Evolutionary conservation across 768 basidiomycete genomes (phyloP).

Genomic region (Amanita exitialis): DNA sequence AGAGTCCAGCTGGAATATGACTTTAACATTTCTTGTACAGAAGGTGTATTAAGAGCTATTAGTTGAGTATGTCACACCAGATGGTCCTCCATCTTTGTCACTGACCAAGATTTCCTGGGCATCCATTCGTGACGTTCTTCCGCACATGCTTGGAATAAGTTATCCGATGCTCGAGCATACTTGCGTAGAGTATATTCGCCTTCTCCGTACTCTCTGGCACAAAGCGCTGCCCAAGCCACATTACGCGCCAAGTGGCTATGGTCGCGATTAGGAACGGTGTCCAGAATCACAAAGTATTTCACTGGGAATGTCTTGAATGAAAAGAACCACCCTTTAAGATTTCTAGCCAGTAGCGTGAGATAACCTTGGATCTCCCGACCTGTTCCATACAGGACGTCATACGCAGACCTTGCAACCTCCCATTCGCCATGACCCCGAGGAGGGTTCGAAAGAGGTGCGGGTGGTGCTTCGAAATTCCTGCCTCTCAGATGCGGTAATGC

Average conservation of each 20-base stretch:
- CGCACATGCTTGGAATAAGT: constrained; percentile 9
- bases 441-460: neutral
- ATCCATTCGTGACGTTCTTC: constrained; percentile 3
- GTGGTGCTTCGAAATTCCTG: neutral
- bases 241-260: constrained; percentile 9
- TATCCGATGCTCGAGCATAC: constrained; percentile 7
- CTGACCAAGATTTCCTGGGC: neutral
- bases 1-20: too few relatives aligned
- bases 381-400: neutral
- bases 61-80: too few relatives aligned
- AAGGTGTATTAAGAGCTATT: too few relatives aligned
- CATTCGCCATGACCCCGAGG: neutral
- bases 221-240: constrained; percentile 20
- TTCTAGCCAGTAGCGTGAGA: neutral
- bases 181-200: constrained; percentile 9
- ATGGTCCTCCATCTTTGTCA: neutral
- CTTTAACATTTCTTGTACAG: too few relatives aligned
- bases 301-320: constrained; percentile 20
- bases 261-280: constrained; percentile 11
- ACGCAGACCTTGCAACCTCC: neutral
- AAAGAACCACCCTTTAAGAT: constrained; percentile 15
- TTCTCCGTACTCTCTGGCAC: constrained; percentile 15
- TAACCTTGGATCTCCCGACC: neutral
- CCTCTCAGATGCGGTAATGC: neutral
- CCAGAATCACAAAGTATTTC: constrained; percentile 20